Evolutionary conservation across 2,329 filamentous ascomycete species (phyloP).

Genomic region (Verruconis gallopava): DNA sequence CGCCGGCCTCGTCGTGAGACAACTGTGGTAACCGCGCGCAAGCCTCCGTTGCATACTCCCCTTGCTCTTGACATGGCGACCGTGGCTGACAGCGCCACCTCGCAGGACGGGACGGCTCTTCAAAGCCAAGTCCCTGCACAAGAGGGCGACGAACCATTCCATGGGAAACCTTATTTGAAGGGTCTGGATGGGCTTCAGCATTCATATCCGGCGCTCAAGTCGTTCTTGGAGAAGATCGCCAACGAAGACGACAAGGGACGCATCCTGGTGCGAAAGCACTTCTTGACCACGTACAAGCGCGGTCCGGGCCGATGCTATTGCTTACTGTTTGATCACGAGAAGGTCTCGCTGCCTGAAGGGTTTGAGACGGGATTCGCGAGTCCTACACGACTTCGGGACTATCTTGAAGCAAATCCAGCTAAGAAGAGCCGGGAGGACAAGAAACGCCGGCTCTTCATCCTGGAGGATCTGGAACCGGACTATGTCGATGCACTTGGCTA

Average conservation of each 20-base stretch:
- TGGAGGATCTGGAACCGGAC: constrained; percentile 15
- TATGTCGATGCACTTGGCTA: constrained; percentile 15
- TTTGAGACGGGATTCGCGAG: not conserved
- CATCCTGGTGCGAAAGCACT: not conserved
- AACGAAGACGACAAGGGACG: not conserved
- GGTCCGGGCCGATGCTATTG: constrained; percentile 1
- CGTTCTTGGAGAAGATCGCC: not conserved
- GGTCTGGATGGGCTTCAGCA: not conserved
- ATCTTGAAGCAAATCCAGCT: not conserved
- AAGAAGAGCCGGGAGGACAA: not conserved
- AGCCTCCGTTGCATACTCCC: no score
- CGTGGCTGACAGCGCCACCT: no score
- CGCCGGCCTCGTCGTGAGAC: no score
- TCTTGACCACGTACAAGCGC: not conserved
- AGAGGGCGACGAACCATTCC: no score
- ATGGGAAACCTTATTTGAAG: not conserved
- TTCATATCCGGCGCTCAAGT: not conserved
- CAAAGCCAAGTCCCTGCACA: no score
- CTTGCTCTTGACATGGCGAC: no score
- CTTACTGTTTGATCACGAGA: not conserved
- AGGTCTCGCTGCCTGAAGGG: not conserved
- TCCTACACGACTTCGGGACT: not conserved
- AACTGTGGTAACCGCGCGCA: no score
- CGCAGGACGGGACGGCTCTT: no score
- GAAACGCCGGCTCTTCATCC: constrained; percentile 14